Base-by-base conservation (phyloP, 345 rosid genomes). In the Sapria himalayana region DNA sequence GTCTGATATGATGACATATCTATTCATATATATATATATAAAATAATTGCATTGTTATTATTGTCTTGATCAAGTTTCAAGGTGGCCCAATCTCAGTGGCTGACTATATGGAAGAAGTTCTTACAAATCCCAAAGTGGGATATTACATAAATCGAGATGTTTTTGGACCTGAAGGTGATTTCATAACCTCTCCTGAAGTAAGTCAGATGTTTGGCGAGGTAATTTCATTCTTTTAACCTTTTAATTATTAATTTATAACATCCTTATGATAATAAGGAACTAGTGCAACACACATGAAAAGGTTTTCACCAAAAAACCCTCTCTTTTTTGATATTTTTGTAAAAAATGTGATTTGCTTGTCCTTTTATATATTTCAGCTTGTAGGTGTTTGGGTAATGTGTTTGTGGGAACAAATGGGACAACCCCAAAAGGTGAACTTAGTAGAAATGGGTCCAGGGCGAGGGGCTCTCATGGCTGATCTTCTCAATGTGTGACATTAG, bases 161-260 rank as follows among this genome's bases (percentile, higher is more conserved):
- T 6, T 89, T 89, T 71, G 98, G 93, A 25, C 67, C 65, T n/a
- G 78, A 76, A 52, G 94, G 93, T 37, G 91, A 82, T 74, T 89
- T 89, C 63, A 74, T 82, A 41, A 89, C 94, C 48, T 89, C 91
- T 45, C 98, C 98, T 4, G 94, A 89, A 76, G 93, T 89, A 19
- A 76, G 93, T 57, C 94, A 82, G 64, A 76, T 82, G 94, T 76
- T 89, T 23, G 94, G 93, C 7, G 93, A 82, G 94, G 93, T 82
- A 61, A 46, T 55, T 33, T 19, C 9, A 18, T 33, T 21, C 39
- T n/a, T n/a, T n/a, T n/a, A n/a, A n/a, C n/a, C n/a, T n/a, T n/a
- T n/a, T n/a, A n/a, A n/a, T n/a, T n/a, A n/a, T n/a, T n/a, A n/a
- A n/a, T n/a, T n/a, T n/a, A n/a, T n/a, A n/a, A n/a, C n/a, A n/a